Evolutionary conservation across 2,329 filamentous ascomycete species (phyloP).

Genomic region (Didymella pinodella): DNA sequence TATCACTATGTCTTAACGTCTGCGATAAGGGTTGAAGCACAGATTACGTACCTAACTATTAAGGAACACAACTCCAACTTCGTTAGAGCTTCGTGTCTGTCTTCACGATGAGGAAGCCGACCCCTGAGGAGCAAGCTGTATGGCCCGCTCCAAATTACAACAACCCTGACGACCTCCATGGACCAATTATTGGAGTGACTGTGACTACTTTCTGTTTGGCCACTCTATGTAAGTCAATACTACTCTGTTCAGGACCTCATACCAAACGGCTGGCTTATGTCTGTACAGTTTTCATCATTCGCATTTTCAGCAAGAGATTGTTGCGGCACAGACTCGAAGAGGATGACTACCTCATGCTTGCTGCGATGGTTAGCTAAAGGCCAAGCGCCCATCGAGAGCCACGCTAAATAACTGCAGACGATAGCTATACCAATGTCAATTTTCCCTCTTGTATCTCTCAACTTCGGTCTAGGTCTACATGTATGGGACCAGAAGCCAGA

Average conservation of each 20-base stretch:
- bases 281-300: slow-evolving; percentile 10
- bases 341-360: slow-evolving; percentile 41
- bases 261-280: too few species aligned
- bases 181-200: slow-evolving; percentile 30
- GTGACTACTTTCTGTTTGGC: slow-evolving; percentile 28
- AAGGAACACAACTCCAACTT: background rate
- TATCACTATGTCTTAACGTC: too few species aligned
- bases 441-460: slow-evolving; percentile 31
- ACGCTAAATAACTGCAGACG: slow-evolving; percentile 19
- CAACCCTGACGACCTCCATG: slow-evolving; percentile 31
- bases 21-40: background rate
- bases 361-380: slow-evolving; percentile 29
- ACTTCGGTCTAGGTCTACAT: slow-evolving; percentile 35
- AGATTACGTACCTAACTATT: background rate
- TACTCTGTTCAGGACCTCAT: too few species aligned
- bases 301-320: slow-evolving; percentile 36
- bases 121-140: slow-evolving; percentile 14
- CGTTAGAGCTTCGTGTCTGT: background rate
- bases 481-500: slow-evolving; percentile 41
- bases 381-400: too few species aligned
- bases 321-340: slow-evolving; percentile 30
- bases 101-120: slow-evolving; percentile 13
- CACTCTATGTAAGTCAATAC: slow-evolving; percentile 25
- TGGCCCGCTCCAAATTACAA: slow-evolving; percentile 41
- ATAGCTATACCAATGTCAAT: slow-evolving; percentile 30